phyloP scores from a whole-genome alignment of 306 rosid species.

The Castanospermum australe region DNA sequence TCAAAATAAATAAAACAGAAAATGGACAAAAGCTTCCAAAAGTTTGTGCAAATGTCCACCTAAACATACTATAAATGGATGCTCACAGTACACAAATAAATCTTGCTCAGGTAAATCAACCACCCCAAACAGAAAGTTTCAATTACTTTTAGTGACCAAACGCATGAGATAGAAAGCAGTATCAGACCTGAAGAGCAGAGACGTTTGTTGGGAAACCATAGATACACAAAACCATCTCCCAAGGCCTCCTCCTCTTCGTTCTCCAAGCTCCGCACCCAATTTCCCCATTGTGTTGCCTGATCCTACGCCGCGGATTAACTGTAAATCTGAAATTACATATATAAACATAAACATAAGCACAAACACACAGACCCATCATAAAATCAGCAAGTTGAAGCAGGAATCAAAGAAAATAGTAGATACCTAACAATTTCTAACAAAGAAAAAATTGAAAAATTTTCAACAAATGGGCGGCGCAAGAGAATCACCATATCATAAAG shows the following conservation, averaged over 20 bases:
- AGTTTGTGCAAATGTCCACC: too few relatives aligned
- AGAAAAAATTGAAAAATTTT: background rate
- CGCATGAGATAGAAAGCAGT: background rate
- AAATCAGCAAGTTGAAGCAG: background rate
- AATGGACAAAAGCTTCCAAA: too few relatives aligned
- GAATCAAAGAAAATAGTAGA: background rate
- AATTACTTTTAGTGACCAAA: background rate
- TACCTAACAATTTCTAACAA: background rate
- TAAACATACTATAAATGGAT: too few relatives aligned
- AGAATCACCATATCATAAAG: background rate
- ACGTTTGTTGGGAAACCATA: constrained; percentile 90
- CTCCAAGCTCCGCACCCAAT: constrained; percentile 87
- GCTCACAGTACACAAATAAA: background rate
- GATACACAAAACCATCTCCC: constrained; percentile 97
- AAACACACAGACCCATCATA: background rate
- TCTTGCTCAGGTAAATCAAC: constrained; percentile 1
- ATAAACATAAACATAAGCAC: background rate
- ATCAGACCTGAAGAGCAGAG: constrained; percentile 87
- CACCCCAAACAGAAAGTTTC: background rate
- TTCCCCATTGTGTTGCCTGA: constrained; percentile 95
- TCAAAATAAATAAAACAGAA: background rate
- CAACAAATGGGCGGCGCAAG: background rate
- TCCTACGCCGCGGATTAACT: constrained; percentile 85
- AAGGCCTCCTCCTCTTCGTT: constrained; percentile 80
- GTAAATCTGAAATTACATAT: constrained; percentile 66